phyloP scores from a whole-genome alignment of 192 early-diverging fungal genomes.

The Backusella psychrophila region DNA sequence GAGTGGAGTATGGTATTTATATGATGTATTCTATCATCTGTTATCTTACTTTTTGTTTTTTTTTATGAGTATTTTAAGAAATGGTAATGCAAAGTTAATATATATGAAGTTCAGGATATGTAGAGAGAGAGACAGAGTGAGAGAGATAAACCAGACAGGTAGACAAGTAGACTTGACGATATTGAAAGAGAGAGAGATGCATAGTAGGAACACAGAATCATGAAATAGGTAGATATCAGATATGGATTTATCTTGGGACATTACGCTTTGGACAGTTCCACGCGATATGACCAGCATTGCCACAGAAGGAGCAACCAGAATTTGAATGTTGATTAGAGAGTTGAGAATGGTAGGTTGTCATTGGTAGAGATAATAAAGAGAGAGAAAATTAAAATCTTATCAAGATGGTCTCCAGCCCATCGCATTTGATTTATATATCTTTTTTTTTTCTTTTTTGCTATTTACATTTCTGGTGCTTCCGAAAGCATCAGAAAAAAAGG shows the following conservation, averaged over 20 bases:
- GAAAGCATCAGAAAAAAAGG: not conserved
- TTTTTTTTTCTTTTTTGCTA: not conserved
- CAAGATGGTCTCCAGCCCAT: not conserved
- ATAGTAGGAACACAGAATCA: too few relatives aligned
- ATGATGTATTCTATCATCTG: too few relatives aligned
- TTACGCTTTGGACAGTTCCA: conserved; percentile 35
- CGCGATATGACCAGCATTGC: conserved; percentile 19
- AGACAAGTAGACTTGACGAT: too few relatives aligned
- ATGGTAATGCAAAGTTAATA: not conserved
- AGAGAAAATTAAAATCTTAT: not conserved
- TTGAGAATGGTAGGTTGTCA: not conserved
- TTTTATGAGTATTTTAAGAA: not conserved
- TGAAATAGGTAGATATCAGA: too few relatives aligned
- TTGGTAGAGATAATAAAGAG: not conserved
- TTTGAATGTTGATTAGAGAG: not conserved
- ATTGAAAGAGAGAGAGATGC: not conserved
- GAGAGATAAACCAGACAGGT: not conserved
- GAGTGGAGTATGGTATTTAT: not conserved
- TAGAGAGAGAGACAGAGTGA: not conserved
- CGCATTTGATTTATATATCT: not conserved
- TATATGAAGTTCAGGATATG: not conserved
- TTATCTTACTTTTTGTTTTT: not conserved
- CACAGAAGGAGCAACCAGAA: conserved; percentile 25
- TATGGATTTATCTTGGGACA: conserved; percentile 10
- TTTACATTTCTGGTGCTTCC: not conserved